Conservation (phyloP, 2,329 filamentous ascomycete species). For the Geosmithia putterillii region DNA sequence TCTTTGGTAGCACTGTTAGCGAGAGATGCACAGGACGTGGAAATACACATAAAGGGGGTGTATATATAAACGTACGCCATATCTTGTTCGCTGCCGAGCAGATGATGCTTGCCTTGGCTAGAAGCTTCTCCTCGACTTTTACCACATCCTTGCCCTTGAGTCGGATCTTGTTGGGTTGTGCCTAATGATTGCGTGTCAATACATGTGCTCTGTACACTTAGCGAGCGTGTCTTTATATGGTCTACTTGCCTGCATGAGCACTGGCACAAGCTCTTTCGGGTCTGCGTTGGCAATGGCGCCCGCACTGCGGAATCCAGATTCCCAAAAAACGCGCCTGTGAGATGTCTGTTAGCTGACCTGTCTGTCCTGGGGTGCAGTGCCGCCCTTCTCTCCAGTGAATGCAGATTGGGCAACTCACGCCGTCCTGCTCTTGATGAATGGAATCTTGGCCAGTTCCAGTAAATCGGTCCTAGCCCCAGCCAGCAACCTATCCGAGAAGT, state of each 20-base stretch:
- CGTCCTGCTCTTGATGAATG: conserved; percentile 66
- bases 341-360: not conserved
- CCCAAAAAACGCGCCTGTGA: conserved; percentile 50
- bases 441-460: conserved; percentile 57
- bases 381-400: not conserved
- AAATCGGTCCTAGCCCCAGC: conserved; percentile 62
- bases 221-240: not conserved
- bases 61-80: conserved; percentile 42
- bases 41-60: not conserved
- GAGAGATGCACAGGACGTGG: not conserved
- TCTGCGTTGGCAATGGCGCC: conserved; percentile 58
- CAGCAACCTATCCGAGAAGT: conserved; percentile 62
- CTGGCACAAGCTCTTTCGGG: conserved; percentile 52
- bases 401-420: conserved; percentile 30
- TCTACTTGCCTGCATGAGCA: conserved; percentile 56
- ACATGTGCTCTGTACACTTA: not conserved
- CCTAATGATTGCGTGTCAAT: conserved; percentile 23
- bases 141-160: conserved; percentile 43
- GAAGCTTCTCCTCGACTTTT: conserved; percentile 50
- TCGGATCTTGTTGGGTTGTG: conserved; percentile 53
- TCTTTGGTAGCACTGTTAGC: conserved; percentile 19
- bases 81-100: conserved; percentile 55
- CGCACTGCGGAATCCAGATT: conserved; percentile 61
- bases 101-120: conserved; percentile 56
- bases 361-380: no score